Base-by-base conservation (phyloP, 441 rosid species). In the Corymbia calophylla region DNA sequence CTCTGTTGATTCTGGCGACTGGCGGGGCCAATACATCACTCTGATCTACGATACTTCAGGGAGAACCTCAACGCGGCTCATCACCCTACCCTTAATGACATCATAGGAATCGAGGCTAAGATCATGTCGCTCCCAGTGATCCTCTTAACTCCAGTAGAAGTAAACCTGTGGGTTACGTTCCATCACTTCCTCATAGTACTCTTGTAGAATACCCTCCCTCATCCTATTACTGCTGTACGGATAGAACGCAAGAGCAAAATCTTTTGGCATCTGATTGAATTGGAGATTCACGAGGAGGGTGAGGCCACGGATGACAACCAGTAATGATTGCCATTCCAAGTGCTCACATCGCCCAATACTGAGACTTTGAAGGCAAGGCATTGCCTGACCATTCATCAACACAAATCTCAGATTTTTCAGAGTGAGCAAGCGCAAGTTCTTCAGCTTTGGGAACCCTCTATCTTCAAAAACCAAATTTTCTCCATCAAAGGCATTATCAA, bases 331-430 rank as follows among this genome's bases (percentile, higher is more conserved):
- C 66, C 31, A 27, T 0, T 11, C n/a, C 66, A 60, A 60, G 64
- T 4, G 64, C 14, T 0, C 9, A 5, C 62, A 58, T 58, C 6
- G 13, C 0, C 10, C 1, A 58, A 58, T 23, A 12, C 0, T 1
- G 58, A 58, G 64, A 4, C 2, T 11, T 0, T 0, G 4, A 58
- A 58, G 31, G 31, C 27, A 23, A 58, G 7, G 15, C 64, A 58
- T 58, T 58, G 15, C 64, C 25, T 56, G 64, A 10, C 16, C 66
- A 60, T 25, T 58, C 31, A 60, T 60, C 6, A 0, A 25, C 1
- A 60, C 0, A 60, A 60, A 60, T 27, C 31, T 60, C 15, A 60
- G 0, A 58, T 5, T 58, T 58, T 58, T 1, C n/a, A 60, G 11
- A 10, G 10, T 10, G 66, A 12, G 0, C 1, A 60, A n/a, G 3